Conservation (phyloP, 139 green algal species). For the Closterium sp. region DNA sequence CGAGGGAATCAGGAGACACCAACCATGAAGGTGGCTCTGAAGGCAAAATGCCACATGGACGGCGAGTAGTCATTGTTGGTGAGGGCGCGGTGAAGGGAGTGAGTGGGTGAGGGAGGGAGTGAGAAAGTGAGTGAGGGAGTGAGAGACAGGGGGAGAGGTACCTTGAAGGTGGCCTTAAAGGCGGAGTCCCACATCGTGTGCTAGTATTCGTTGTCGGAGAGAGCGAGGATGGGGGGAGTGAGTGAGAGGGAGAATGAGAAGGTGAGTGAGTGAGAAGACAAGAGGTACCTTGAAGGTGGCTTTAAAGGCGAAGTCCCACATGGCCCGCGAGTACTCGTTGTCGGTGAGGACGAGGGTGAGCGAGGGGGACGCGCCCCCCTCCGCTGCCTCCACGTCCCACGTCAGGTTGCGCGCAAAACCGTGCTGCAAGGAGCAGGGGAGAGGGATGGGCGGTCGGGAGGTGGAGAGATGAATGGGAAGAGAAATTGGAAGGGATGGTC, state of each 20-base stretch:
- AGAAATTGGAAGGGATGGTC: too few species aligned
- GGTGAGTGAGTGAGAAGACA: too few species aligned
- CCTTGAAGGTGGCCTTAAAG: slow-evolving; percentile 36
- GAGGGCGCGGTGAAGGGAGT: too few species aligned
- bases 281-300: slow-evolving; percentile 14
- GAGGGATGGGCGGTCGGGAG: too few species aligned
- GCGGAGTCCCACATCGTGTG: slow-evolving; percentile 73
- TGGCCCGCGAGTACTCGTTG: slow-evolving; percentile 85
- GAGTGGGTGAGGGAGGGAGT: background rate
- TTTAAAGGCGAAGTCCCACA: slow-evolving; percentile 68
- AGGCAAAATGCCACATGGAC: too few species aligned
- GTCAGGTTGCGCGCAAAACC: slow-evolving; percentile 95
- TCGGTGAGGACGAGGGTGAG: slow-evolving; percentile 82
- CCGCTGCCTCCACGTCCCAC: slow-evolving; percentile 74
- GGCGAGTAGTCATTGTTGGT: too few species aligned
- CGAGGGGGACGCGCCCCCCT: slow-evolving; percentile 67
- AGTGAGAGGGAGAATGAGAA: slow-evolving; percentile 12
- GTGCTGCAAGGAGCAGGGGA: slow-evolving; percentile 60
- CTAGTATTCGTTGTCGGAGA: slow-evolving; percentile 88
- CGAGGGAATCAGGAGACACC: too few species aligned
- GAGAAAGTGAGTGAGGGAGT: background rate
- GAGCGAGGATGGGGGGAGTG: slow-evolving; percentile 70
- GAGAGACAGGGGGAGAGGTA: background rate
- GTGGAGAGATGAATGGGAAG: too few species aligned
- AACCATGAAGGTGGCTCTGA: too few species aligned